phyloP scores from a whole-genome alignment of 2,329 filamentous ascomycete genomes.

The Aspergillus unguis region DNA sequence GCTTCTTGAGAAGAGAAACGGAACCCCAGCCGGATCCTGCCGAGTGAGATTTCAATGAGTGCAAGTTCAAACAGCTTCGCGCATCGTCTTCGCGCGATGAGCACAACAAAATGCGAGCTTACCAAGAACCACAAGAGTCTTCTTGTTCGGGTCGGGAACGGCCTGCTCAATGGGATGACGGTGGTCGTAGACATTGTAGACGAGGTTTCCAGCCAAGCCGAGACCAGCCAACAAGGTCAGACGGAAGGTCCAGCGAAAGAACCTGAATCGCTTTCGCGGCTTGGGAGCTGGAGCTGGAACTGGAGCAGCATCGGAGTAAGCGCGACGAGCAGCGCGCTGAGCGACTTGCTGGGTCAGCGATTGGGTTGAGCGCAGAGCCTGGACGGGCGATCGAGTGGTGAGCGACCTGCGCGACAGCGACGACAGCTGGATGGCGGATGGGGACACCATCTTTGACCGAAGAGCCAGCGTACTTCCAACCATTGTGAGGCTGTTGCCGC shows the following conservation, averaged over 20 bases:
- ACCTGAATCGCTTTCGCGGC: conserved; percentile 57
- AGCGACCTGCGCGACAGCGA: conserved; percentile 38
- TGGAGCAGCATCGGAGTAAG: conserved; percentile 51
- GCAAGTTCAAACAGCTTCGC: not conserved
- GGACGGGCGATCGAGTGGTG: conserved; percentile 24
- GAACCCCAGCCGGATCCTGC: conserved; percentile 93
- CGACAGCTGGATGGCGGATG: conserved; percentile 33
- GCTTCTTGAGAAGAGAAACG: conserved; percentile 94
- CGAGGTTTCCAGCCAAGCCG: conserved; percentile 66
- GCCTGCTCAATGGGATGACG: conserved; percentile 78
- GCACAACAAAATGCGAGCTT: conserved; percentile 27
- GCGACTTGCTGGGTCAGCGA: conserved; percentile 22
- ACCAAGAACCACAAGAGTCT: conserved; percentile 96
- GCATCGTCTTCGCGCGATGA: not conserved
- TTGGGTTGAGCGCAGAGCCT: conserved; percentile 26
- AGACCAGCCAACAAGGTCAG: conserved; percentile 72
- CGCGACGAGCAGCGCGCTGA: conserved; percentile 42
- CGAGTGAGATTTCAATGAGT: not conserved
- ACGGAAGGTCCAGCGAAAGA: conserved; percentile 79
- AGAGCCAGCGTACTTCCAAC: conserved; percentile 35
- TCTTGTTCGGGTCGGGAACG: conserved; percentile 80
- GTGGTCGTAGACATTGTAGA: conserved; percentile 78
- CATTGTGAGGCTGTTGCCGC: conserved; percentile 29
- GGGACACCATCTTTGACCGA: conserved; percentile 31
- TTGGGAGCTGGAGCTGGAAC: conserved; percentile 43